phyloP scores from a whole-genome alignment of 257 asterid species.

The Prunella vulgaris region DNA sequence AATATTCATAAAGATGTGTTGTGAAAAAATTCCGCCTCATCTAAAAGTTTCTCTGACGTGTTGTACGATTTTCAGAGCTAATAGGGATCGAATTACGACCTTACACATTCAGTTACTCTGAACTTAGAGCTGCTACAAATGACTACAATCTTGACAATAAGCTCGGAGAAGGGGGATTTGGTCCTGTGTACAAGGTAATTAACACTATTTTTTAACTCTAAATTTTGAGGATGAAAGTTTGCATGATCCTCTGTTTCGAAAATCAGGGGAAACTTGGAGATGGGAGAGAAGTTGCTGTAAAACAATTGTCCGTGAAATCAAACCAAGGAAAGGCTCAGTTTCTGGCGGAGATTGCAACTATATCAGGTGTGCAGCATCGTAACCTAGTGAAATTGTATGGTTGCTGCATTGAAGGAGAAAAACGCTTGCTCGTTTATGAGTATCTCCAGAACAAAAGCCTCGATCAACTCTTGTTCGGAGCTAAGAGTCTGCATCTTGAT shows the following conservation, averaged over 20 bases:
- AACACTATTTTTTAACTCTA: neutral
- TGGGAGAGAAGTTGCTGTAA: slow-evolving; percentile 73
- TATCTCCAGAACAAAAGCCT: slow-evolving; percentile 85
- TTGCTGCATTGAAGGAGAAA: slow-evolving; percentile 82
- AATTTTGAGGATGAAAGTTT: too few species aligned
- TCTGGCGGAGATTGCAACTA: slow-evolving; percentile 83
- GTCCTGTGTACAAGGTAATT: slow-evolving; percentile 76
- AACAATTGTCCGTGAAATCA: slow-evolving; percentile 71
- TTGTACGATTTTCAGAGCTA: slow-evolving; percentile 44
- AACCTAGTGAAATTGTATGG: slow-evolving; percentile 83
- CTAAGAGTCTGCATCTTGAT: slow-evolving; percentile 43
- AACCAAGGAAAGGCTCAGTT: slow-evolving; percentile 88
- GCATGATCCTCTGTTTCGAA: neutral
- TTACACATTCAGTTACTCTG: slow-evolving; percentile 59
- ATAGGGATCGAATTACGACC: slow-evolving; percentile 66
- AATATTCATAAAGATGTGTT: too few species aligned
- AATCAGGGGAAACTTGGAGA: slow-evolving; percentile 65
- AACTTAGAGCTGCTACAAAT: slow-evolving; percentile 59
- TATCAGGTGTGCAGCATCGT: slow-evolving; percentile 90
- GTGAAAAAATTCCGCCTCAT: too few species aligned
- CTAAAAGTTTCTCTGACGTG: too few species aligned
- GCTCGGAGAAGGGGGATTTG: slow-evolving; percentile 96
- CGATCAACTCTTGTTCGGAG: slow-evolving; percentile 70
- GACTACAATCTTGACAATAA: slow-evolving; percentile 60
- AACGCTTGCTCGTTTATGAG: slow-evolving; percentile 81